Conservation (phyloP, 441 rosid species). For the Mallotus repandus region DNA sequence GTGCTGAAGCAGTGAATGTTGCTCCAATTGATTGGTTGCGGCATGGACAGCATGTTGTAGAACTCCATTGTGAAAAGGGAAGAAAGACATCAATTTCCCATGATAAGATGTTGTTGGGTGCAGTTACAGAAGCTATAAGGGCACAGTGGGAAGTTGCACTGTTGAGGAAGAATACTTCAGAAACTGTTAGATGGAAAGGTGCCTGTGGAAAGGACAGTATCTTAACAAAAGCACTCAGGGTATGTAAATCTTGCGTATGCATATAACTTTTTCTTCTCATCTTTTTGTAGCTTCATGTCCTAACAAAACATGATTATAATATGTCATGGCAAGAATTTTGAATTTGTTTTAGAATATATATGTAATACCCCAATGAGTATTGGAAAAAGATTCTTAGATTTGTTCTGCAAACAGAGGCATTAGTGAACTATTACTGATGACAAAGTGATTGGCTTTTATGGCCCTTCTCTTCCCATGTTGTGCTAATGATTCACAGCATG, state of each 20-base stretch:
- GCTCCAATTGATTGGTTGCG: conserved; percentile 86
- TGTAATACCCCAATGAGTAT: too few relatives aligned
- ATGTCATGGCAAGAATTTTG: background rate
- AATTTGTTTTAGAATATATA: background rate
- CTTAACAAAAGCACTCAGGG: conserved; percentile 64
- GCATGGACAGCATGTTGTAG: conserved; percentile 59
- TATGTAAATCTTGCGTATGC: conserved; percentile 12
- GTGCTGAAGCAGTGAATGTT: conserved; percentile 63
- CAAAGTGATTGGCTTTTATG: too few relatives aligned
- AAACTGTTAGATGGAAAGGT: conserved; percentile 53
- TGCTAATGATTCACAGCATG: too few relatives aligned
- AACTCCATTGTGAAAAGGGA: conserved; percentile 45
- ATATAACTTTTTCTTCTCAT: background rate
- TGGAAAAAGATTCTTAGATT: too few relatives aligned
- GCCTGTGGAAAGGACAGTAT: conserved; percentile 58
- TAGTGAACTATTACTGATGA: too few relatives aligned
- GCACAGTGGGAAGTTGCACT: conserved; percentile 56
- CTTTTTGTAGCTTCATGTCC: background rate
- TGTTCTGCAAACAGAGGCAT: too few relatives aligned
- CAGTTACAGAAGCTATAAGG: conserved; percentile 64
- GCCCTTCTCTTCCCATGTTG: too few relatives aligned
- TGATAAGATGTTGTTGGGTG: conserved; percentile 66
- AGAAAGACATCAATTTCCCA: conserved; percentile 60
- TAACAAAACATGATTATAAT: conserved; percentile 3
- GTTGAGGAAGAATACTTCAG: conserved; percentile 38